These are phyloP conservation scores for Kwoniella shivajii DNA, from an alignment of 1,284 basidiomycete genomes.

Conservation along the genomic window DNA sequence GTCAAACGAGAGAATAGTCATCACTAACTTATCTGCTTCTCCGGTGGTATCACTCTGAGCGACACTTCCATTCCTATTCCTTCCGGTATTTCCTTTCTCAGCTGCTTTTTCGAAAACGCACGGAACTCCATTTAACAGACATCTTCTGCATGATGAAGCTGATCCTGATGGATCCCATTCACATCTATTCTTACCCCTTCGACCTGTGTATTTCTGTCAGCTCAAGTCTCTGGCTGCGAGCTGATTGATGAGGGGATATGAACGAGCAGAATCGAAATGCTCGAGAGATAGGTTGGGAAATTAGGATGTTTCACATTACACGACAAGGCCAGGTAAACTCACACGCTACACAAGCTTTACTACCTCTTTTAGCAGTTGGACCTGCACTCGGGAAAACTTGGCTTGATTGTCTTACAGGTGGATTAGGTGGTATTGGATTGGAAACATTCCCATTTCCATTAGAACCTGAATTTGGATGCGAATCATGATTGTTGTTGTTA, in stretches of 20 bases:
- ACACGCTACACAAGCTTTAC: slow-evolving; percentile 53
- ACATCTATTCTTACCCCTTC: slow-evolving; percentile 89
- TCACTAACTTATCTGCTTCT: slow-evolving; percentile 54
- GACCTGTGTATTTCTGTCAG: slow-evolving; percentile 54
- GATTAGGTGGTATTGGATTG: neutral
- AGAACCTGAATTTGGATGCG: neutral
- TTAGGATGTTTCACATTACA: no score
- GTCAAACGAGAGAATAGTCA: no score
- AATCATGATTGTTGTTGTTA: neutral
- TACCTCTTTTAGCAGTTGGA: slow-evolving; percentile 45
- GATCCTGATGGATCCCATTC: slow-evolving; percentile 66
- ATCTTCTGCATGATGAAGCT: slow-evolving; percentile 67
- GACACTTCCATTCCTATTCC: slow-evolving; percentile 20
- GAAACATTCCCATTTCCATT: neutral
- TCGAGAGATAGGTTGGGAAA: no score
- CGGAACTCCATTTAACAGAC: slow-evolving; percentile 75
- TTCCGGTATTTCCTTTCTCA: slow-evolving; percentile 31
- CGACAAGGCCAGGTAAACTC: no score
- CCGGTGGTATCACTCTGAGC: slow-evolving; percentile 61
- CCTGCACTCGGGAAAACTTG: slow-evolving; percentile 21
- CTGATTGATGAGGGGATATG: no score
- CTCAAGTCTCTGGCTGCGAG: no score
- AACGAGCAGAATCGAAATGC: no score
- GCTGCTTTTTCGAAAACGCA: slow-evolving; percentile 87
- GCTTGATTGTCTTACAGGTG: neutral